Evolutionary conservation across 306 rosid genomes (phyloP).

Genomic region (Prunus campanulata): DNA sequence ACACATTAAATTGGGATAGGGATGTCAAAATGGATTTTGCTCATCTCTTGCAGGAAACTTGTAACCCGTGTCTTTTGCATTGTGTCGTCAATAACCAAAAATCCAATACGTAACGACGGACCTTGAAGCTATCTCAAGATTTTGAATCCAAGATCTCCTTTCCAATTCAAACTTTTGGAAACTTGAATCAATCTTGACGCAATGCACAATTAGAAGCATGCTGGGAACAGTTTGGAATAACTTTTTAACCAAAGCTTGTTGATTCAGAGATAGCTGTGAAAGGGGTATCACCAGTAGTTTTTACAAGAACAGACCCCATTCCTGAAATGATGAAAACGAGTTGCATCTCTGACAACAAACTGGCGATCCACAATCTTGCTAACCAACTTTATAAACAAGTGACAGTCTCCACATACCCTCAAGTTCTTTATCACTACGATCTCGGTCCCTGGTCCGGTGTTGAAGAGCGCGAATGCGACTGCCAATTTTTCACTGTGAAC

Average conservation of each 20-base stretch:
- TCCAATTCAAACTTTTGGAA: background rate
- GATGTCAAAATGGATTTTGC: background rate
- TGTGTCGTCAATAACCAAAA: background rate
- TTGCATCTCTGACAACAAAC: conserved; percentile 77
- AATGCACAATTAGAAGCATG: background rate
- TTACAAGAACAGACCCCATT: conserved; percentile 83
- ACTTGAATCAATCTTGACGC: background rate
- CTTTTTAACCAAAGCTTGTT: background rate
- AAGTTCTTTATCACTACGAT: conserved; percentile 77
- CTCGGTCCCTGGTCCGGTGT: conserved; percentile 52
- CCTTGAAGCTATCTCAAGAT: background rate
- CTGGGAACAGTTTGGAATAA: background rate
- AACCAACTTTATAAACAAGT: conserved; percentile 66
- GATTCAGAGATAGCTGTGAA: background rate
- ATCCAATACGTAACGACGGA: too few species aligned
- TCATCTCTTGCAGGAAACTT: background rate
- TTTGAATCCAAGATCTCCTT: background rate
- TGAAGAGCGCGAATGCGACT: conserved; percentile 63
- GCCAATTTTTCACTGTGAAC: conserved; percentile 85
- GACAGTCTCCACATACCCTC: conserved; percentile 83
- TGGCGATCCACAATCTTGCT: conserved; percentile 73
- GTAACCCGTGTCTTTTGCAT: background rate
- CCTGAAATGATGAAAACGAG: conserved; percentile 84
- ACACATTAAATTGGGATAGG: background rate
- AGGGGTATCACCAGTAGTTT: conserved; percentile 63